Base-by-base conservation (phyloP, 2,329 filamentous ascomycete genomes). In the Phaeophleospora eucalypticola region DNA sequence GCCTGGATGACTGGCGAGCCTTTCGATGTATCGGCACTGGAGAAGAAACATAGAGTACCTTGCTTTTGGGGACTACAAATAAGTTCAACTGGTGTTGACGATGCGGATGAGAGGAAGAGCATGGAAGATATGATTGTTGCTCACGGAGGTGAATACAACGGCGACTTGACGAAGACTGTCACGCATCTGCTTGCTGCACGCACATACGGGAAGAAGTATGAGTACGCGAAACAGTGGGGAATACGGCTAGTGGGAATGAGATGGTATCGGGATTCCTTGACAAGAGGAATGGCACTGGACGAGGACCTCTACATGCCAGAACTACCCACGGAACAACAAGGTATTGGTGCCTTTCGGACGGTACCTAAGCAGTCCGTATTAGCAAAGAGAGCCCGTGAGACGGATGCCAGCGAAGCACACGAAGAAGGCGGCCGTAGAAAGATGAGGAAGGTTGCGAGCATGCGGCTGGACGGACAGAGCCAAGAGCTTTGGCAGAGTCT, bases 401-500 rank as follows among this genome's bases (percentile, higher is more conserved):
- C 68, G 0, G 69, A 68, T 15, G 21, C 33, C 7, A 38, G 43
- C 4, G 48, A 45, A 3, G 56, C 49, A 10, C 35, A 41, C 14
- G 46, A 44, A 17, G 49, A 51, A n/a, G 34, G 20, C 15, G 82
- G 85, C 3, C 81, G 81, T 52, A 80, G 89, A 56, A 97, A 96
- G 70, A 70, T 98, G 56, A 82, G 93, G 56, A 86, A 90, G 60
- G 89, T 87, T 4, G 87, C 90, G 17, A 96, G 90, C 66, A 83
- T 85, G 62, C 91, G 89, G 65, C 72, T 97, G 24, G 83, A 78
- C 48, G 86, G 78, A 41, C 89, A 96, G 60, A 85, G 83, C 56
- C 83, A 90, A 58, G 83, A 81, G 20, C 77, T 97, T n/a, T 97
- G 91, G 91, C 85, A 85, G 4, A 88, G 94, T 59, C 94, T 98